A percentile compares a stretch with the other conserved stretches of the same genome.
Evolutionary conservation across 371 early-diverging fungal species (phyloP).

Genomic region (Catenaria anguillulae): DNA sequence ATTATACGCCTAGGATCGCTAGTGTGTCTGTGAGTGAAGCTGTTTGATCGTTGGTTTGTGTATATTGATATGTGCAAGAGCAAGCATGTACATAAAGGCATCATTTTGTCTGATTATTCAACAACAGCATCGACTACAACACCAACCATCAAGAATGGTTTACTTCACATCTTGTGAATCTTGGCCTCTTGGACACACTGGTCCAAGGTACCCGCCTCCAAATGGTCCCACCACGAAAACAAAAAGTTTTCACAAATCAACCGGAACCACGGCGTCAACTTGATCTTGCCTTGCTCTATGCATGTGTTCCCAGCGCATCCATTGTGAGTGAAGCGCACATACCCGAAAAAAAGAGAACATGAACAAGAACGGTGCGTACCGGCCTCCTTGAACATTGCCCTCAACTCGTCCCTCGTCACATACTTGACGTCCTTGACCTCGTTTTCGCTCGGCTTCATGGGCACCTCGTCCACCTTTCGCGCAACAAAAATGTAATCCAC

Average conservation of each 20-base stretch:
- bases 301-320: neutral
- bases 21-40: neutral
- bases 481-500: constrained; percentile 82
- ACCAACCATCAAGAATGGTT: neutral
- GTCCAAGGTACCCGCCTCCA: constrained; percentile 27
- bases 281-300: constrained; percentile 33
- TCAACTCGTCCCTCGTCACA: constrained; percentile 60
- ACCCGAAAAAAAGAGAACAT: constrained; percentile 17
- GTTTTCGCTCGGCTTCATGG: constrained; percentile 51
- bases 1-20: neutral
- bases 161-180: neutral
- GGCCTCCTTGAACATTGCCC: constrained; percentile 46
- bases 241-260: constrained; percentile 78
- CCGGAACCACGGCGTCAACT: constrained; percentile 90
- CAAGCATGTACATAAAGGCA: neutral
- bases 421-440: constrained; percentile 62
- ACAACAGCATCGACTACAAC: neutral
- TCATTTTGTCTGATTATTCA: neutral
- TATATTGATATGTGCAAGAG: constrained; percentile 14
- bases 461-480: constrained; percentile 41
- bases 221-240: constrained; percentile 85
- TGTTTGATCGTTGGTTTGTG: too few species aligned
- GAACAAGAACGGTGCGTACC: too few species aligned
- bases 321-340: constrained; percentile 3
- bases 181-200: constrained; percentile 1